phyloP scores from a whole-genome alignment of 305 asterid genomes.

The Solanum hybrid region DNA sequence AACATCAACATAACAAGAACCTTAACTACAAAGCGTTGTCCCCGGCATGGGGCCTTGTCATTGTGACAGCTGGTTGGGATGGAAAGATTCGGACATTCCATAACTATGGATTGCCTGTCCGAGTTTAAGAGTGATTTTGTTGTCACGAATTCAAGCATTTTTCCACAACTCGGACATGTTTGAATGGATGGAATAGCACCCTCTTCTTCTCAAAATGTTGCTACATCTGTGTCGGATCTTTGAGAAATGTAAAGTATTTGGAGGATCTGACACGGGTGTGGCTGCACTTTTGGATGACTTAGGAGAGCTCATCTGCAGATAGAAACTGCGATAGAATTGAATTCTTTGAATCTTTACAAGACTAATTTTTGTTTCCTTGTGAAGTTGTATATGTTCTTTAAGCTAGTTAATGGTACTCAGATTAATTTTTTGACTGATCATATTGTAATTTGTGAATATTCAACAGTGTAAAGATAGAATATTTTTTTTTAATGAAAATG shows the following conservation, averaged over 20 bases:
- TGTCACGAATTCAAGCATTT: background rate
- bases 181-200: background rate
- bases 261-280: background rate
- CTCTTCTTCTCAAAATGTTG: background rate
- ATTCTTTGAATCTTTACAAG: background rate
- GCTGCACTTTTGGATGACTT: background rate
- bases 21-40: constrained; percentile 8
- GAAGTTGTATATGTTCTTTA: constrained; percentile 3
- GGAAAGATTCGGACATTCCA: constrained; percentile 74
- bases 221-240: background rate
- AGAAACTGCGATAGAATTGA: background rate
- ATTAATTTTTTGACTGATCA: background rate
- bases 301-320: background rate
- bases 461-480: background rate
- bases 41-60: constrained; percentile 58
- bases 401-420: background rate
- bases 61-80: constrained; percentile 54
- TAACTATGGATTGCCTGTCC: constrained; percentile 57
- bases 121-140: constrained; percentile 20
- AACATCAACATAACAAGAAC: background rate
- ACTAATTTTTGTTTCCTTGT: constrained; percentile 2
- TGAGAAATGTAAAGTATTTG: background rate
- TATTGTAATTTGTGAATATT: background rate
- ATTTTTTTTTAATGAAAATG: background rate
- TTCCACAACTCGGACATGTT: background rate